Conservation (phyloP, 1,139 yeast genomes). For the Pneumocystis murina region DNA sequence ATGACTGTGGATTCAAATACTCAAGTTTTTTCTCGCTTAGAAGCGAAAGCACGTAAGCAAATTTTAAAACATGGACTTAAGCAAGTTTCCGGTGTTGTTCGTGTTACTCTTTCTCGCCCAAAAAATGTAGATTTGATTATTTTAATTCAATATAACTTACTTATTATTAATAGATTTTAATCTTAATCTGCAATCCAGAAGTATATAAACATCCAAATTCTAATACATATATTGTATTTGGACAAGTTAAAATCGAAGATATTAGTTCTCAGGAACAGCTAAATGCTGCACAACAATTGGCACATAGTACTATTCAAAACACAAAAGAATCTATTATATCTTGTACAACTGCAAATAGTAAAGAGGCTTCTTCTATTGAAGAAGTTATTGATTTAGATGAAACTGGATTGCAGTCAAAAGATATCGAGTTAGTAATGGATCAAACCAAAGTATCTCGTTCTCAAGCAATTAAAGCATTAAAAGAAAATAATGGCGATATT, state of each 20-base stretch:
- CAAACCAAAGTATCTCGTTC: conserved; percentile 81
- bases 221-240: conserved; percentile 91
- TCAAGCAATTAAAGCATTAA: conserved; percentile 83
- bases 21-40: conserved; percentile 72
- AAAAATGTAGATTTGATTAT: conserved; percentile 41
- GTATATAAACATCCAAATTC: conserved; percentile 81
- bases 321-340: conserved; percentile 25
- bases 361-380: conserved; percentile 12
- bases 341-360: conserved; percentile 15
- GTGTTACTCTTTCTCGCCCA: conserved; percentile 93
- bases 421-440: conserved; percentile 17
- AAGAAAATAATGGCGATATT: conserved; percentile 79
- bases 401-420: conserved; percentile 21
- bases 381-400: conserved; percentile 19
- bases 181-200: conserved; percentile 88
- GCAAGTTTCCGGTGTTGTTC: conserved; percentile 80
- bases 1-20: conserved; percentile 85
- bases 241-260: conserved; percentile 95
- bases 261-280: conserved; percentile 49
- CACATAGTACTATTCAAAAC: conserved; percentile 26
- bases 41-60: conserved; percentile 88
- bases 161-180: conserved; percentile 29
- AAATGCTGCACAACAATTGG: conserved; percentile 19
- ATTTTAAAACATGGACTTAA: conserved; percentile 82
- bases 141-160: background rate